Percentiles rank a stretch among this genome's conserved stretches.
These are phyloP conservation scores for Didymella pinodella DNA, from an alignment of 2,329 filamentous ascomycete genomes.

Conservation along the genomic window DNA sequence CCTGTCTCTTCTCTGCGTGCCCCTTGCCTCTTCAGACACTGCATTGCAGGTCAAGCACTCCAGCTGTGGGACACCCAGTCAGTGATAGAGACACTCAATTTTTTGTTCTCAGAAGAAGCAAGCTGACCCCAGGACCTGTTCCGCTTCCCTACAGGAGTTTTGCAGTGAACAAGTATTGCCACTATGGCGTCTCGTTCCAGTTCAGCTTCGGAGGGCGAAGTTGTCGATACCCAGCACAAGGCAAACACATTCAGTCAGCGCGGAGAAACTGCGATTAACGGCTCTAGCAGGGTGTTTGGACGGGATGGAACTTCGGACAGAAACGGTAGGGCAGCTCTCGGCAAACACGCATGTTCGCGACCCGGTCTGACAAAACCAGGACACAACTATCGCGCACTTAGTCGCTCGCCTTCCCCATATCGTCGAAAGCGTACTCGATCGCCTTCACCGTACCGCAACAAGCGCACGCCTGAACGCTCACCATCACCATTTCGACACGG, in stretches of 20 bases:
- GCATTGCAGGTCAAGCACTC: conserved; percentile 34
- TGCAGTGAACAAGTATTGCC: conserved; percentile 15
- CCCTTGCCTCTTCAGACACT: conserved; percentile 34
- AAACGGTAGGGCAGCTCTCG: conserved; percentile 21
- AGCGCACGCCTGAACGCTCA: conserved; percentile 34
- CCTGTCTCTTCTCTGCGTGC: conserved; percentile 39
- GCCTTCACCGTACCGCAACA: conserved; percentile 41
- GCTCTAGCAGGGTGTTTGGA: conserved; percentile 43
- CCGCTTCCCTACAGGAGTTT: conserved; percentile 23
- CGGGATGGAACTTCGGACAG: conserved; percentile 39
- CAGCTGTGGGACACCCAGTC: conserved; percentile 45
- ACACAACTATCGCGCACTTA: conserved; percentile 32
- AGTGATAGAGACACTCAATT: conserved; percentile 47
- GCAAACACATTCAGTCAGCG: conserved; percentile 45
- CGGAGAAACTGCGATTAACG: conserved; percentile 46
- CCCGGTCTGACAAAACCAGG: conserved; percentile 19
- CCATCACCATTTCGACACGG: conserved; percentile 40
- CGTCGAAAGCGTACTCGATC: conserved; percentile 36
- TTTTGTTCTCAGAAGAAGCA: conserved; percentile 37
- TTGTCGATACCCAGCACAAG: conserved; percentile 41
- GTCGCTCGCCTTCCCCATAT: conserved; percentile 45
- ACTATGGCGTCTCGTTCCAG: conserved; percentile 38
- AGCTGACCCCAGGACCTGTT: conserved; percentile 40
- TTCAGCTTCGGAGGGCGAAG: conserved; percentile 44
- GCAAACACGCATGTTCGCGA: not conserved